Base-by-base conservation (phyloP, 345 rosid genomes). In the Gossypium longicalyx region DNA sequence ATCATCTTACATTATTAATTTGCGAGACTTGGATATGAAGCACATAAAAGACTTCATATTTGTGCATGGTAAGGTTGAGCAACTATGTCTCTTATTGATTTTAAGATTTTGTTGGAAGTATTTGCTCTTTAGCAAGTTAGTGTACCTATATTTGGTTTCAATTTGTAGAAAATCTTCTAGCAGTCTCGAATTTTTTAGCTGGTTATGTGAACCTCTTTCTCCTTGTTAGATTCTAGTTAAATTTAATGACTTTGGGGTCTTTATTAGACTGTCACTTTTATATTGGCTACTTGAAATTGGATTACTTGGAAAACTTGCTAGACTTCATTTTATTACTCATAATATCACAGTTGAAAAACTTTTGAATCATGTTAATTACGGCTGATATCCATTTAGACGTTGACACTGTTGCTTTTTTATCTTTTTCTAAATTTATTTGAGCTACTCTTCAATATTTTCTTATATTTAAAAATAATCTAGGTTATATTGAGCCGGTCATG, bases 401-500 rank as follows among this genome's bases (percentile, higher is more conserved):
- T 71, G 74, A 43, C 20, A 34, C 52, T 9, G 16, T 27, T 69
- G 57, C 10, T 6, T 49, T 23, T 12, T 1, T 59, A 8, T 51
- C 20, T 64, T 29, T 20, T 11, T n/a, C 2, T 5, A 12, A 43
- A 38, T 27, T 60, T 12, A 10, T 34, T 65, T 48, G 25, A 43
- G 64, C 59, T 17, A 45, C 67, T 70, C 62, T 65, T 72, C 67
- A 70, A 67, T 71, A 41, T 67, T 67, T 68, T 73, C 63, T 75
- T 71, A n/a, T 52, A 61, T 85, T 62, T 80, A 66, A 47, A 20
- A 71, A 68, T 88, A 22, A 71, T 79, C 75, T 79, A 95, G 99
- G 96, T 80, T 93, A 93, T 81, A 95, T 95, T 81, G 98, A 93
- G 85, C 99, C 97, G 69, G 94, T 93, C 85, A 84, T 93, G 90